phyloP scores from a whole-genome alignment of 2,329 filamentous ascomycete genomes.

The Verticillium zaregamsianum region DNA sequence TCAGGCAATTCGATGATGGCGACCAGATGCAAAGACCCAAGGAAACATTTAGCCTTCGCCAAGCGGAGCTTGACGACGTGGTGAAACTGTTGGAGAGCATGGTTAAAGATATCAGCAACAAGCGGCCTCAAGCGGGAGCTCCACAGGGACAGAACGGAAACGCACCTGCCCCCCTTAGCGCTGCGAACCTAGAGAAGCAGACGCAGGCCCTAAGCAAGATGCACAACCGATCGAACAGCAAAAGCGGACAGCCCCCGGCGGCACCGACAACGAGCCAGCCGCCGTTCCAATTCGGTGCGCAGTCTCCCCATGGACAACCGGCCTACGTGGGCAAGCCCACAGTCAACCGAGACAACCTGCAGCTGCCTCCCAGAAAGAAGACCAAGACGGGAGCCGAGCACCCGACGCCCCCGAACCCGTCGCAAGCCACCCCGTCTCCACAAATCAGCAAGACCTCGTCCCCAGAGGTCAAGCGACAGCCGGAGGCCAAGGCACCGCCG shows the following conservation, averaged over 20 bases:
- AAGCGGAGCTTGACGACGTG: slow-evolving; percentile 46
- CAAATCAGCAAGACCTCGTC: slow-evolving; percentile 43
- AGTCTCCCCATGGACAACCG: slow-evolving; percentile 57
- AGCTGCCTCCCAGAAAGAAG: slow-evolving; percentile 54
- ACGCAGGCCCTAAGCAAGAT: slow-evolving; percentile 42
- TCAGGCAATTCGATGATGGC: slow-evolving; percentile 49
- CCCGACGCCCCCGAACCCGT: slow-evolving; percentile 29
- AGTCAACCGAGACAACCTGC: slow-evolving; percentile 49
- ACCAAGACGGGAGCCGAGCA: slow-evolving; percentile 39
- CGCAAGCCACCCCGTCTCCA: slow-evolving; percentile 41
- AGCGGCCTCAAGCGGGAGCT: slow-evolving; percentile 17
- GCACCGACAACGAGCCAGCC: slow-evolving; percentile 55
- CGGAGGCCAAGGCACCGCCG: slow-evolving; percentile 17
- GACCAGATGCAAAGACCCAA: slow-evolving; percentile 41
- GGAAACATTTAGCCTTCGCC: slow-evolving; percentile 46
- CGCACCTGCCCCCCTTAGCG: slow-evolving; percentile 31
- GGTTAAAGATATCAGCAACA: slow-evolving; percentile 39
- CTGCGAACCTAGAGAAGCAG: slow-evolving; percentile 49
- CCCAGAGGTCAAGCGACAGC: slow-evolving; percentile 37
- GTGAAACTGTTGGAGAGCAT: slow-evolving; percentile 47
- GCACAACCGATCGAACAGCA: slow-evolving; percentile 40
- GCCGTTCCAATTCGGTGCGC: slow-evolving; percentile 50
- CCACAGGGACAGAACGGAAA: slow-evolving; percentile 6
- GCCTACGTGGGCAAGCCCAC: slow-evolving; percentile 48
- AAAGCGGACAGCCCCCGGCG: slow-evolving; percentile 45